These are phyloP conservation scores for Cronartium quercuum DNA, from an alignment of 1,284 basidiomycete species.

Conservation along the genomic window DNA sequence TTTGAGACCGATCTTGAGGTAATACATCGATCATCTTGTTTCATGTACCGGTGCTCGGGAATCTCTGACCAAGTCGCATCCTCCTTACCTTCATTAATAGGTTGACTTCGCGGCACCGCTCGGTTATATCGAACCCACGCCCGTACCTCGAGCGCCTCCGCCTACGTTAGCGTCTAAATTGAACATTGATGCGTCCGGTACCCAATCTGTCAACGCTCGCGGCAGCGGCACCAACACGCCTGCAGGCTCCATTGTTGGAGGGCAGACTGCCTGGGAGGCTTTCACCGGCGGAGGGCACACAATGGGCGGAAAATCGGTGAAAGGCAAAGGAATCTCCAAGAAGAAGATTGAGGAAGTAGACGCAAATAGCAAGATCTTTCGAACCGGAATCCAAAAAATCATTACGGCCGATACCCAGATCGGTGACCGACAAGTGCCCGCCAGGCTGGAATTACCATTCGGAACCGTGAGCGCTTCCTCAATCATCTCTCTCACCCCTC, in stretches of 20 bases:
- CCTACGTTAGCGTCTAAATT: slow-evolving; percentile 95
- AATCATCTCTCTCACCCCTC: not conserved
- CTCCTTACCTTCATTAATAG: slow-evolving; percentile 31
- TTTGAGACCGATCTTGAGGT: slow-evolving; percentile 95
- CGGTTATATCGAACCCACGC: slow-evolving; percentile 78
- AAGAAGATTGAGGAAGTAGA: slow-evolving; percentile 71
- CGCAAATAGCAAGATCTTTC: slow-evolving; percentile 75
- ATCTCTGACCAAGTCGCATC: not conserved
- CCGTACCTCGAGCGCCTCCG: slow-evolving; percentile 70
- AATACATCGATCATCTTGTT: slow-evolving; percentile 45
- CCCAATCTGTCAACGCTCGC: slow-evolving; percentile 47
- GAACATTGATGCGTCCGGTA: slow-evolving; percentile 67
- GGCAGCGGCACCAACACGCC: slow-evolving; percentile 44
- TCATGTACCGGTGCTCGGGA: slow-evolving; percentile 59
- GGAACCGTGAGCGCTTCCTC: slow-evolving; percentile 54
- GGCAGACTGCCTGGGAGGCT: slow-evolving; percentile 63
- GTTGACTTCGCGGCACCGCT: slow-evolving; percentile 60
- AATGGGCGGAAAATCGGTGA: slow-evolving; percentile 75
- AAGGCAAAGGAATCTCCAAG: slow-evolving; percentile 79
- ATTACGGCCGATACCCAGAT: slow-evolving; percentile 73
- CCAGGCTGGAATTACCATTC: slow-evolving; percentile 79
- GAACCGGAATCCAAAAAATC: slow-evolving; percentile 75
- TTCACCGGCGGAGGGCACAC: slow-evolving; percentile 92
- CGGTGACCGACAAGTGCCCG: slow-evolving; percentile 72
- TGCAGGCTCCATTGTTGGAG: slow-evolving; percentile 50